Conservation (phyloP, 768 basidiomycete genomes). For the Tricholoma sp. region DNA sequence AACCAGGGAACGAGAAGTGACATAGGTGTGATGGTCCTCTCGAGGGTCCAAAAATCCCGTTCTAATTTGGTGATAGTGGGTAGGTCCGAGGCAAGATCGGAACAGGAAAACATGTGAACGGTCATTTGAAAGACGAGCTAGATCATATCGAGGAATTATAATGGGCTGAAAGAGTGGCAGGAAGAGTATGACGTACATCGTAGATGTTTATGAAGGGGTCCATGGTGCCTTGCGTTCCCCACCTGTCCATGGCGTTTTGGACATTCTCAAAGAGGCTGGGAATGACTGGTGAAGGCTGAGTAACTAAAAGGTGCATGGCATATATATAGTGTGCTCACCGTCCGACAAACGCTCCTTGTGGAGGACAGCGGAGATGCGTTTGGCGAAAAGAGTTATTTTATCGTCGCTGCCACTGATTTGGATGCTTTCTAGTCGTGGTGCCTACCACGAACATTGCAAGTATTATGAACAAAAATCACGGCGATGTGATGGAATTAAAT, state of each 20-base stretch:
- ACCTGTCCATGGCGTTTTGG: constrained; percentile 14
- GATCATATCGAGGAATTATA: background rate
- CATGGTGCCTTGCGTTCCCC: constrained; percentile 20
- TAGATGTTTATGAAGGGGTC: constrained; percentile 23
- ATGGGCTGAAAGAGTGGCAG: background rate
- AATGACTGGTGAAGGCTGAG: constrained; percentile 10
- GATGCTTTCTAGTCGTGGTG: constrained; percentile 22
- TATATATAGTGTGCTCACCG: constrained; percentile 1
- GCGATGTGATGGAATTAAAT: background rate
- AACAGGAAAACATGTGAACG: constrained; percentile 24
- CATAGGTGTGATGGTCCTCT: constrained; percentile 29
- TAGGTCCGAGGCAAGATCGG: constrained; percentile 19
- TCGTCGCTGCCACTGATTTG: constrained; percentile 10
- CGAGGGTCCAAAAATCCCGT: constrained; percentile 17
- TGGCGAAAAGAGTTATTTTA: constrained; percentile 19
- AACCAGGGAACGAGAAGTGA: constrained; percentile 32
- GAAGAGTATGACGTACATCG: constrained; percentile 12
- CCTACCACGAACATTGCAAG: background rate
- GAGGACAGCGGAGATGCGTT: constrained; percentile 10
- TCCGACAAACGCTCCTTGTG: constrained; percentile 12
- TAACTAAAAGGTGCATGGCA: background rate
- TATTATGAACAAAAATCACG: background rate
- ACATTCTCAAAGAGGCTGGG: constrained; percentile 20
- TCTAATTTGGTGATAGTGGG: constrained; percentile 15
- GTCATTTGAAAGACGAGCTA: constrained; percentile 28